Evolutionary conservation across 805 yeast species (phyloP).

Genomic region (Pichia deserticola): DNA sequence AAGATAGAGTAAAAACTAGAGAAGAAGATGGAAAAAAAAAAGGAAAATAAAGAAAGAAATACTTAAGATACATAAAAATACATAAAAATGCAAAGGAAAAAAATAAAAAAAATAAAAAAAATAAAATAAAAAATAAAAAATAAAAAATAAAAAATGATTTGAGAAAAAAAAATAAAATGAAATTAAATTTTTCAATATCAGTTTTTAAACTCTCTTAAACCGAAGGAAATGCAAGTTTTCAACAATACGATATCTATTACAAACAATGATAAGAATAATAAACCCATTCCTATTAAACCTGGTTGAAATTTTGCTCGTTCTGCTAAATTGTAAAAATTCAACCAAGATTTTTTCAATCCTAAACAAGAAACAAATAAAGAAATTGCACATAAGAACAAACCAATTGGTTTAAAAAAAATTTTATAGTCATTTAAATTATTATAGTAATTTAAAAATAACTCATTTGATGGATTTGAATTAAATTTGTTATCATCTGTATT

Average conservation of each 20-base stretch:
- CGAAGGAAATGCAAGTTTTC: neutral
- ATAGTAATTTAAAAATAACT: too few species aligned
- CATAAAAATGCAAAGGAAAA: too few species aligned
- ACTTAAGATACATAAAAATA: too few species aligned
- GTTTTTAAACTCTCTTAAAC: neutral
- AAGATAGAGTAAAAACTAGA: too few species aligned
- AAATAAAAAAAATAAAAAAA: neutral
- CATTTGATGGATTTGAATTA: too few species aligned
- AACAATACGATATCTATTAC: neutral
- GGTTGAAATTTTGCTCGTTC: conserved; percentile 1
- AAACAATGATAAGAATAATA: neutral
- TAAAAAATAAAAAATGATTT: neutral
- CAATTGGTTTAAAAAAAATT: neutral
- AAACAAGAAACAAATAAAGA: neutral
- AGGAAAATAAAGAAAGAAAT: too few species aligned
- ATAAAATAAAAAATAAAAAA: neutral
- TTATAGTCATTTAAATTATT: neutral
- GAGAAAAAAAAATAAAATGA: neutral
- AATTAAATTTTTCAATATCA: neutral
- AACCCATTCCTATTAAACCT: conserved; percentile 3
- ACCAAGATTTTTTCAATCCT: conserved; percentile 2
- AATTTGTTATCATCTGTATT: neutral
- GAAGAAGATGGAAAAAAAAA: too few species aligned
- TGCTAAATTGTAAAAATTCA: conserved; percentile 3
- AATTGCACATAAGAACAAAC: neutral